Conservation (phyloP, 1,284 basidiomycete genomes). For the Leucoagaricus sp. region DNA sequence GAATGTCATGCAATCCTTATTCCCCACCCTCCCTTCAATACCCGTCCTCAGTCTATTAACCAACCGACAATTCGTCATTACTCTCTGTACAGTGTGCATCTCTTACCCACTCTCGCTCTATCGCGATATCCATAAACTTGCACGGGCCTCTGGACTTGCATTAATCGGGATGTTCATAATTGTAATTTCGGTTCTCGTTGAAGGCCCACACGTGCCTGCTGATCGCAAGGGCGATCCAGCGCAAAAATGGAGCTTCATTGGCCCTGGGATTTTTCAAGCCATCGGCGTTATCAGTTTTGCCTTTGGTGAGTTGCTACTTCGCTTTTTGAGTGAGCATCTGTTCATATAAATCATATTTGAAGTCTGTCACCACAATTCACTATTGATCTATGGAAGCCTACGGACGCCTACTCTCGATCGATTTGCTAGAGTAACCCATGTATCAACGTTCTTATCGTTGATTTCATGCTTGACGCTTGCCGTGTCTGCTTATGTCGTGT, state of each 20-base stretch:
- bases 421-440: conserved; percentile 92
- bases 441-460: conserved; percentile 83
- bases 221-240: conserved; percentile 79
- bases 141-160: conserved; percentile 89
- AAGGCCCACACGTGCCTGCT: conserved; percentile 81
- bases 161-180: conserved; percentile 95
- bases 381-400: conserved; percentile 94
- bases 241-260: conserved; percentile 72
- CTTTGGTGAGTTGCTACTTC: conserved; percentile 47
- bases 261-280: conserved; percentile 83
- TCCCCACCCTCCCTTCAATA: conserved; percentile 73
- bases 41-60: conserved; percentile 78
- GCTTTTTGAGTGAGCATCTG: neutral
- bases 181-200: conserved; percentile 83
- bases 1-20: conserved; percentile 86
- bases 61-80: conserved; percentile 88
- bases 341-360: neutral
- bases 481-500: conserved; percentile 90
- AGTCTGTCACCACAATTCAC: conserved; percentile 92
- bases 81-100: conserved; percentile 81
- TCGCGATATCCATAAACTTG: conserved; percentile 96
- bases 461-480: conserved; percentile 84
- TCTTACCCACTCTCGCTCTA: conserved; percentile 96
- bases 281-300: conserved; percentile 97
- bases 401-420: conserved; percentile 93